Base-by-base conservation (phyloP, 2,329 filamentous ascomycete species). In the Monosporascus sp. region DNA sequence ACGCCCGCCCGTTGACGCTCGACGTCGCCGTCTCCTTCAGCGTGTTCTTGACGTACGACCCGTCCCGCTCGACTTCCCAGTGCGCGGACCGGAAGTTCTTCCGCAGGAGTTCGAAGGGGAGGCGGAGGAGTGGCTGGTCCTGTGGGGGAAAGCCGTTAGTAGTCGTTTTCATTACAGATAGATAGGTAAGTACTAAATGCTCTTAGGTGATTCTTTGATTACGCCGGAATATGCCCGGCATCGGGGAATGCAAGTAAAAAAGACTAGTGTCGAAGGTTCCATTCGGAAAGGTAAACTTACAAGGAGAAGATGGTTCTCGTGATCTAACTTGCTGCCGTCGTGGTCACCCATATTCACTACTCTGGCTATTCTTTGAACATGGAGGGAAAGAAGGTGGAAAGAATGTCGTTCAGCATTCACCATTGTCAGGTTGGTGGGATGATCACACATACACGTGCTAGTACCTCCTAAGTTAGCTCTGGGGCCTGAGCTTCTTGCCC, bases 71-170 rank as follows among this genome's bases (percentile, higher is more conserved):
- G 68, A 91, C 82, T 58, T 83, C 77, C 65, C 87, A 85, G 68
- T 91, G 89, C 44, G 88, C 88, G 3, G 86, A 84, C 64, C 96
- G 94, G 74, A 97, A 95, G 74, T 96, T 97, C 70, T 94, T 93
- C 52, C 91, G 88, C 22, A 95, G 85, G 53, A 97, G 87, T 69
- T 97, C 94, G 72, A 93, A 88, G 18, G 94, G 94, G 22, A 97
- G 84, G 36, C 92, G 90, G 60, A 99, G 84, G 60, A 97, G 88
- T 4, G 93, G 88, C 81, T 97, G 93, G 67, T 99, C 94, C 91
- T 93, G 59, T 22, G 27, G 51, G 49, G 53, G 51, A 41, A 44
- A 36, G 24, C 17, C 5, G 25, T 39, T 27, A 54, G 54, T 36
- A 55, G 39, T 27, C 34, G 41, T 11, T 36, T 17, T 20, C 42